phyloP scores from a whole-genome alignment of 2,329 filamentous ascomycete genomes.

The Colletotrichum sansevieriae region DNA sequence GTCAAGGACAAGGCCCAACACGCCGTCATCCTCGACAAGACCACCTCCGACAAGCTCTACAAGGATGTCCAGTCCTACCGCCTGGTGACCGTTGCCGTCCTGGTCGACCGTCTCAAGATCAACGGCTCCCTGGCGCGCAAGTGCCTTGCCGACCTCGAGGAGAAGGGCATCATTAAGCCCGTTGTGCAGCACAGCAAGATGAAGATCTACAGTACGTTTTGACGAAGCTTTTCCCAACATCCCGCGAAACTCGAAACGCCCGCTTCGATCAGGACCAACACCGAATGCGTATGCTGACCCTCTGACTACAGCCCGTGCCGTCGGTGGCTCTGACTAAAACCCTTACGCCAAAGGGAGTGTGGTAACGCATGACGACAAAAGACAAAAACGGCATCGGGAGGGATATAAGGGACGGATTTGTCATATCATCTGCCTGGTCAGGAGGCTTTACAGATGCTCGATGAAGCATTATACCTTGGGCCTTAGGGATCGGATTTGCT shows the following conservation, averaged over 20 bases:
- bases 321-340: conserved; percentile 64
- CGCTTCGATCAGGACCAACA: not conserved
- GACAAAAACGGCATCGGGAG: conserved; percentile 27
- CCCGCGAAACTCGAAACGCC: no score
- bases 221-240: no score
- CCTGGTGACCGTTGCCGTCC: conserved; percentile 97
- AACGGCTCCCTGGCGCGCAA: conserved; percentile 96
- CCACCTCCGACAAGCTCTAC: conserved; percentile 97
- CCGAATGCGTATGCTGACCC: conserved; percentile 46
- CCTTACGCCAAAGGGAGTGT: conserved; percentile 7
- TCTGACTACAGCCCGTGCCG: conserved; percentile 66
- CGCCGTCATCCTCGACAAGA: conserved; percentile 98
- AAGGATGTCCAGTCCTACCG: conserved; percentile 99
- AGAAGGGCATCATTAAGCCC: conserved; percentile 99
- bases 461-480: conserved; percentile 42
- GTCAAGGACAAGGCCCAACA: conserved; percentile 99
- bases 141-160: conserved; percentile 93
- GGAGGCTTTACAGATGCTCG: conserved; percentile 42
- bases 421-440: conserved; percentile 42
- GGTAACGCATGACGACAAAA: conserved; percentile 40
- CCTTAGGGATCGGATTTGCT: conserved; percentile 43
- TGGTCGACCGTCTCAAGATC: conserved; percentile 99
- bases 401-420: conserved; percentile 36
- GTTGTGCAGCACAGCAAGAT: conserved; percentile 96
- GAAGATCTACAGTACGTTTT: conserved; percentile 89